phyloP scores from a whole-genome alignment of 2,329 filamentous ascomycete genomes.

The Rhynchosporium graminicola region DNA sequence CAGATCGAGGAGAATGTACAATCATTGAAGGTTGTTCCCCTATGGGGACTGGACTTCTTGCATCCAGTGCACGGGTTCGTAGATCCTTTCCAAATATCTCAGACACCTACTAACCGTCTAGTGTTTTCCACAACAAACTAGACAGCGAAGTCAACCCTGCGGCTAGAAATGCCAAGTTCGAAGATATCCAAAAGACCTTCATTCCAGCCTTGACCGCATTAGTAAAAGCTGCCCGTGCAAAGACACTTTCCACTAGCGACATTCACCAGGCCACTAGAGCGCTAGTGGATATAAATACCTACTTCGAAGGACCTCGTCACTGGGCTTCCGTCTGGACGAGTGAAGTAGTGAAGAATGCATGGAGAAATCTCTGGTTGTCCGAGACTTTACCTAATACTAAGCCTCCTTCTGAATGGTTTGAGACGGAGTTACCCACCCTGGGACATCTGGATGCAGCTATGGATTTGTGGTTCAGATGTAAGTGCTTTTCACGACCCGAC shows the following conservation, averaged over 20 bases:
- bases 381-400: slow-evolving; percentile 42
- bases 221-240: slow-evolving; percentile 52
- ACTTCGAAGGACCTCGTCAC: slow-evolving; percentile 45
- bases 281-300: slow-evolving; percentile 35
- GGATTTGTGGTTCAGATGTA: slow-evolving; percentile 48
- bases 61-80: slow-evolving; percentile 52
- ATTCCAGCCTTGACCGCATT: slow-evolving; percentile 52
- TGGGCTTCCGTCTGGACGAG: slow-evolving; percentile 51
- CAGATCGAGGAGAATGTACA: slow-evolving; percentile 45
- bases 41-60: slow-evolving; percentile 53
- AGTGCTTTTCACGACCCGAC: background rate
- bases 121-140: slow-evolving; percentile 43
- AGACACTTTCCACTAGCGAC: slow-evolving; percentile 48
- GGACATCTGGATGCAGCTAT: slow-evolving; percentile 48
- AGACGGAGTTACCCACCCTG: slow-evolving; percentile 48
- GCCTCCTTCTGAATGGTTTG: slow-evolving; percentile 46
- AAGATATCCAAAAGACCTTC: slow-evolving; percentile 54
- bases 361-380: slow-evolving; percentile 48
- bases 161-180: slow-evolving; percentile 17
- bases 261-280: slow-evolving; percentile 43
- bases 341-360: slow-evolving; percentile 48
- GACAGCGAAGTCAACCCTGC: slow-evolving; percentile 49
- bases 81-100: slow-evolving; percentile 24
- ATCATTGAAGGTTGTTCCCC: slow-evolving; percentile 50
- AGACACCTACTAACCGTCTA: background rate